A percentile compares a stretch with the other conserved stretches of the same genome.
phyloP scores from a whole-genome alignment of 2,329 filamentous ascomycete species.

The Chaetothyriales sp. region DNA sequence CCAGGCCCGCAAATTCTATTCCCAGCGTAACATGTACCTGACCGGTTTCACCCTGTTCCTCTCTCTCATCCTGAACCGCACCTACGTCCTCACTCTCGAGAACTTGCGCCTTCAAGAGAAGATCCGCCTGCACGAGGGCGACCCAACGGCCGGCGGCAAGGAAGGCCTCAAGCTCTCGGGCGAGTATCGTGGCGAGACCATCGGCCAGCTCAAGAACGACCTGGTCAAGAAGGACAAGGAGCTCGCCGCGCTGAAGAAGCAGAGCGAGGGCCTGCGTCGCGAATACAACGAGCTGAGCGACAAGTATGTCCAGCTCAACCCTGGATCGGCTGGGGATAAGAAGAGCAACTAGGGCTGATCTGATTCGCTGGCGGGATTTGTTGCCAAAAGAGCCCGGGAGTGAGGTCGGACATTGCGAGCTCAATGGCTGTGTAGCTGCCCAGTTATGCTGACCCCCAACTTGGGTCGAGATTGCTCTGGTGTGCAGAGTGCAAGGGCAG shows the following conservation, averaged over 20 bases:
- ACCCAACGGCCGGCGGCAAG: slow-evolving; percentile 45
- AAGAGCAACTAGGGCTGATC: slow-evolving; percentile 37
- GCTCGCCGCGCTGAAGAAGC: slow-evolving; percentile 80
- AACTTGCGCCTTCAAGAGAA: slow-evolving; percentile 84
- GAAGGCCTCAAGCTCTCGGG: slow-evolving; percentile 56
- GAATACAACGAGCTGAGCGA: slow-evolving; percentile 81
- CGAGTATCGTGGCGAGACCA: slow-evolving; percentile 56
- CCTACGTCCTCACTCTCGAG: slow-evolving; percentile 93
- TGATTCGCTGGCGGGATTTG: not conserved
- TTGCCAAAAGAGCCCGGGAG: not conserved
- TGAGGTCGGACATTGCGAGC: not conserved
- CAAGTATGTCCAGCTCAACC: slow-evolving; percentile 47
- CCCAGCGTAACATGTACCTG: slow-evolving; percentile 99
- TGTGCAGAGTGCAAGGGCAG: no score
- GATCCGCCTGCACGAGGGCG: slow-evolving; percentile 66
- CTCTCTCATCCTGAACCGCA: slow-evolving; percentile 92
- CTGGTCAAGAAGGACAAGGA: slow-evolving; percentile 64
- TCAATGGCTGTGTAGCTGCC: not conserved
- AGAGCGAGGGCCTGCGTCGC: slow-evolving; percentile 63
- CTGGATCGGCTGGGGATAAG: slow-evolving; percentile 31
- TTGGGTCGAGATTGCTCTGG: no score
- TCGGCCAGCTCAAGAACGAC: slow-evolving; percentile 60
- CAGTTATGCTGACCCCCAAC: not conserved
- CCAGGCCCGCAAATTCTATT: slow-evolving; percentile 99
- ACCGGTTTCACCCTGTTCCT: slow-evolving; percentile 99